Evolutionary conservation across 75 land plant genomes (phyloP), one percentile per base, ranked within the genome.

Genomic region (Cryptomeria japonica): DNA sequence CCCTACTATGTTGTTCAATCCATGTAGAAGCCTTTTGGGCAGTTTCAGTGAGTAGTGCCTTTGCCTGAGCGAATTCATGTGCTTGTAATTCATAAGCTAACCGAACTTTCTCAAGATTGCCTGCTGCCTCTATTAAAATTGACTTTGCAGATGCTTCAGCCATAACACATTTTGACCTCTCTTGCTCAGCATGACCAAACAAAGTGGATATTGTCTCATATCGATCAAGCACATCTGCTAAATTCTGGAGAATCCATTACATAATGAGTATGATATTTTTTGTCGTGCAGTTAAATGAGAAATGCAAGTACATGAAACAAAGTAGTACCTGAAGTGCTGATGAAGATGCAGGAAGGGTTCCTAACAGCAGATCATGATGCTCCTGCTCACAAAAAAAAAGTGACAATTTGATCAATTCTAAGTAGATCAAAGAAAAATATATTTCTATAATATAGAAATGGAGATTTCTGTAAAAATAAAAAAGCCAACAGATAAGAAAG

Each of bases 281-380:
- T 37, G 13, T 2, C n/a, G n/a, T 46, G 53, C 14, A 82, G 84
- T 46, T 87, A 64, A 68, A 42, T 36, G 55, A 68, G 55, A 68
- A 79, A 80, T 9, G 9, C 49, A 37, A 47, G 42, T 28, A 37
- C 86, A 61, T 41, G 25, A 41, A 86, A 22, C 12, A 7, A 83
- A 15, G 13, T 18, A 86, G 42, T 89, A 95, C 98, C 98, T 97
- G 93, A 84, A 97, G 94, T 37, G 98, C 88, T 56, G 91, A 90
- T 87, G 92, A 92, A 61, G 91, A 91, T 86, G 96, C 92, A n/a
- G 99, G 99, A 84, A 97, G 84, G 58, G 93, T 92, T 80, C 91
- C 68, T 82, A 96, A 89, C 73, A 97, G 87, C 77, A 97, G 95
- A 91, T 97, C 99, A 92, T 96, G 99, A 89, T 96, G 98, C 85